These are phyloP conservation scores for Lumnitzera racemosa DNA, from an alignment of 345 rosid species.

Conservation along the genomic window DNA sequence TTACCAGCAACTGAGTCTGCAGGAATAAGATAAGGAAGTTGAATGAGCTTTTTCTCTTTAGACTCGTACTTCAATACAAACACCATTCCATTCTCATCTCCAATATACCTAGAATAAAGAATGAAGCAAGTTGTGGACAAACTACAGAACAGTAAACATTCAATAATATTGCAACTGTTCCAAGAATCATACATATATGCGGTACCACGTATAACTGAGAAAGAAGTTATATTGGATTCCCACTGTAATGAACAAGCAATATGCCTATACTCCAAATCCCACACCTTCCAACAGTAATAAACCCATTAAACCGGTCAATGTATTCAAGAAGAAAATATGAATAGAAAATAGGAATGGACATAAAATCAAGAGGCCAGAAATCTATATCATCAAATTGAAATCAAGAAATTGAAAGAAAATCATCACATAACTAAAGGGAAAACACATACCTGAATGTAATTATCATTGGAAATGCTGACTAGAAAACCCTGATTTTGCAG, in stretches of 20 bases:
- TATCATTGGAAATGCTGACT: slow-evolving; percentile 53
- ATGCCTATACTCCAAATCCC: slow-evolving; percentile 66
- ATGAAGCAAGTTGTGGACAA: background rate
- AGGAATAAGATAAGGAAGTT: slow-evolving; percentile 63
- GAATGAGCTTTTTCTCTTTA: slow-evolving; percentile 40
- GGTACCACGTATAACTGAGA: slow-evolving; percentile 64
- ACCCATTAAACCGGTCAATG: slow-evolving; percentile 15
- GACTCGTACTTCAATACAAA: slow-evolving; percentile 53
- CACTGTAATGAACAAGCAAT: slow-evolving; percentile 44
- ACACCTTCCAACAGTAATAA: slow-evolving; percentile 48
- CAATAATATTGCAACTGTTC: no score
- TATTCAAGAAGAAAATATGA: background rate
- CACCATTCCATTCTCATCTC: slow-evolving; percentile 76
- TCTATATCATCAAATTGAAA: background rate
- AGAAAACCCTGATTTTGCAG: slow-evolving; percentile 72
- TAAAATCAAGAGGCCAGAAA: background rate
- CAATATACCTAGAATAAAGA: slow-evolving; percentile 47
- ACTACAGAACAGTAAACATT: no score
- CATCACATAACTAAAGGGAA: slow-evolving; percentile 5
- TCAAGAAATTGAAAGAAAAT: background rate
- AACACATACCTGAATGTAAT: slow-evolving; percentile 66
- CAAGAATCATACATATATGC: slow-evolving; percentile 48
- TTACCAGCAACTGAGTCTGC: slow-evolving; percentile 61
- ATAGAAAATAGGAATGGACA: slow-evolving; percentile 4
- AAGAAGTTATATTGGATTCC: slow-evolving; percentile 83